phyloP scores from a whole-genome alignment of 2,329 filamentous ascomycete genomes.

The Diaporthe sp. region DNA sequence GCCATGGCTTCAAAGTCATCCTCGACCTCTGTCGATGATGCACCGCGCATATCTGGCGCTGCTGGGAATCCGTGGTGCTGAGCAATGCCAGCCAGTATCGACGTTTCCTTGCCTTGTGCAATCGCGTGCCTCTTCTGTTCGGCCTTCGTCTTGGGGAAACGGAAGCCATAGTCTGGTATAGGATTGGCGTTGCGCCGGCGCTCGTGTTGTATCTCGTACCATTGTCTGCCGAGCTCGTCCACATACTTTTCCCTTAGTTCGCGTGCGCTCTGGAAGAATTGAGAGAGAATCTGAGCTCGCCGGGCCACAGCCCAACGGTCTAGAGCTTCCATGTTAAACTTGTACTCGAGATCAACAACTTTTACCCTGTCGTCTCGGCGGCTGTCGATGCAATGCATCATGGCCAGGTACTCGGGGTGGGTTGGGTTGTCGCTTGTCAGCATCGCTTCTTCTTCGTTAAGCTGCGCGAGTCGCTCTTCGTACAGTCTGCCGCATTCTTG shows the following conservation, averaged over 20 bases:
- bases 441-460: constrained; percentile 79
- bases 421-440: constrained; percentile 72
- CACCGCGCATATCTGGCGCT: constrained; percentile 85
- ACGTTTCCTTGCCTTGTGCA: constrained; percentile 95
- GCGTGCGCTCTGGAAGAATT: constrained; percentile 89
- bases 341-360: constrained; percentile 80
- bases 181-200: constrained; percentile 78
- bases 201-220: constrained; percentile 93
- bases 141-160: constrained; percentile 81
- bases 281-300: constrained; percentile 87
- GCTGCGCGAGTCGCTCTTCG: constrained; percentile 86
- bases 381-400: constrained; percentile 88
- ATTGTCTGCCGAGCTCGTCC: constrained; percentile 86
- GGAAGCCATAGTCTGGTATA: constrained; percentile 84
- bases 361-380: constrained; percentile 85
- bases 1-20: constrained; percentile 92
- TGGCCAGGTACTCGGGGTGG: constrained; percentile 93
- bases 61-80: constrained; percentile 98
- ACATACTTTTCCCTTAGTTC: constrained; percentile 86
- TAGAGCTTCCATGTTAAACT: constrained; percentile 81
- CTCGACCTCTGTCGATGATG: constrained; percentile 81
- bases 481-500: constrained; percentile 73
- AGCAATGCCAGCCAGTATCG: constrained; percentile 88
- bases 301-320: constrained; percentile 83
- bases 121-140: constrained; percentile 88